These are phyloP conservation scores for Taiozyma sp. DNA, from an alignment of 1,139 yeast species.

Conservation along the genomic window DNA sequence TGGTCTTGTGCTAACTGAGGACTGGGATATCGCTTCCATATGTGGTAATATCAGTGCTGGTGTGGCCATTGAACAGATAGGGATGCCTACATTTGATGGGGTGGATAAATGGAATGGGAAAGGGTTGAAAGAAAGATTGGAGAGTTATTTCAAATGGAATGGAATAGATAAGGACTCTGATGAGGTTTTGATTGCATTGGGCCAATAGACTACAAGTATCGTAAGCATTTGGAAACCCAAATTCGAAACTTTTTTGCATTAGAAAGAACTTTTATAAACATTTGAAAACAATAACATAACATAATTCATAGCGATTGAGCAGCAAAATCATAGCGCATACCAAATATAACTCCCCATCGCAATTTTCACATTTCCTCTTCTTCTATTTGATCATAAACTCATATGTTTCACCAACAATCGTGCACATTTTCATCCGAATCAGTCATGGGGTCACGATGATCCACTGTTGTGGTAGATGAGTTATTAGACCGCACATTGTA, in stretches of 20 bases:
- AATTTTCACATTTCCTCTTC: too few species aligned
- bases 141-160: constrained; percentile 9
- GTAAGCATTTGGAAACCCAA: too few species aligned
- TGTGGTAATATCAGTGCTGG: constrained; percentile 80
- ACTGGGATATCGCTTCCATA: constrained; percentile 52
- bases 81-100: constrained; percentile 46
- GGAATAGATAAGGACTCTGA: background rate
- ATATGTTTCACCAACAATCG: background rate
- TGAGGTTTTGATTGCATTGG: background rate
- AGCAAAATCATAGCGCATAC: too few species aligned
- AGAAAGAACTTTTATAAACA: too few species aligned
- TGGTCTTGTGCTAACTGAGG: constrained; percentile 44
- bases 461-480: background rate
- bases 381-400: too few species aligned
- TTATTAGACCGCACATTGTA: constrained; percentile 10
- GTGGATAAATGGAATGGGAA: constrained; percentile 52
- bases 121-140: constrained; percentile 11
- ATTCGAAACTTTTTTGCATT: too few species aligned
- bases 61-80: constrained; percentile 68
- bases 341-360: too few species aligned
- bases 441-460: background rate
- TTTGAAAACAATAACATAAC: background rate
- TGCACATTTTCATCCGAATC: background rate
- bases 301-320: too few species aligned
- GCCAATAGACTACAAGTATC: background rate